These are phyloP conservation scores for Candida tetrigidarum DNA, from an alignment of 1,139 yeast species.

Conservation along the genomic window DNA sequence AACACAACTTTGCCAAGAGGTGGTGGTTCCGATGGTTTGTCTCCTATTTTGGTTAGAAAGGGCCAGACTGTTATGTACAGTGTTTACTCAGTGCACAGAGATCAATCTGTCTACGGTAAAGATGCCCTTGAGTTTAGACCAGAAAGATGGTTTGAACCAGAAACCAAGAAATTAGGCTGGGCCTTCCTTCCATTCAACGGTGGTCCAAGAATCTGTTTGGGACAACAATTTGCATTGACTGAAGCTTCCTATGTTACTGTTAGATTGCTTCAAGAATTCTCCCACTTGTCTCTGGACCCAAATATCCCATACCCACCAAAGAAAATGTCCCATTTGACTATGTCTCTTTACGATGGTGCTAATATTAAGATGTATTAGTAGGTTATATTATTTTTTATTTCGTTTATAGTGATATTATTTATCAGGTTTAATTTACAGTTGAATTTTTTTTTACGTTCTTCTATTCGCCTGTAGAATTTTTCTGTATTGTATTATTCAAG, in stretches of 20 bases:
- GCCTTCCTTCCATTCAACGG: conserved; percentile 61
- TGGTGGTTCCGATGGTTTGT: conserved; percentile 49
- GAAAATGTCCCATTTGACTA: conserved; percentile 38
- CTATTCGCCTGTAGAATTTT: too few relatives aligned
- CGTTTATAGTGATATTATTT: neutral
- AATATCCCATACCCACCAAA: conserved; percentile 36
- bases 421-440: conserved; percentile 1
- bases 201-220: conserved; percentile 64
- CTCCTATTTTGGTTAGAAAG: conserved; percentile 48
- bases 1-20: conserved; percentile 58
- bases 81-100: conserved; percentile 47
- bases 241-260: conserved; percentile 54
- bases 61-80: conserved; percentile 43
- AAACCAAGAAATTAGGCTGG: conserved; percentile 47
- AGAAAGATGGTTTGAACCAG: conserved; percentile 51
- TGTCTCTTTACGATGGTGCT: conserved; percentile 32
- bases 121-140: conserved; percentile 51
- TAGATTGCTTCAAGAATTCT: conserved; percentile 41
- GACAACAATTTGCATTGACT: conserved; percentile 62
- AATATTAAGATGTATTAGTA: conserved; percentile 18
- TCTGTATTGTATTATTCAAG: too few relatives aligned
- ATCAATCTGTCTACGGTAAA: conserved; percentile 44
- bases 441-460: neutral
- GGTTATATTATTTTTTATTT: neutral
- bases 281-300: conserved; percentile 19